Percentiles rank a stretch among this genome's conserved stretches.
phyloP scores from a whole-genome alignment of 371 early-diverging fungal genomes.

The Caulochytrium protostelioides region DNA sequence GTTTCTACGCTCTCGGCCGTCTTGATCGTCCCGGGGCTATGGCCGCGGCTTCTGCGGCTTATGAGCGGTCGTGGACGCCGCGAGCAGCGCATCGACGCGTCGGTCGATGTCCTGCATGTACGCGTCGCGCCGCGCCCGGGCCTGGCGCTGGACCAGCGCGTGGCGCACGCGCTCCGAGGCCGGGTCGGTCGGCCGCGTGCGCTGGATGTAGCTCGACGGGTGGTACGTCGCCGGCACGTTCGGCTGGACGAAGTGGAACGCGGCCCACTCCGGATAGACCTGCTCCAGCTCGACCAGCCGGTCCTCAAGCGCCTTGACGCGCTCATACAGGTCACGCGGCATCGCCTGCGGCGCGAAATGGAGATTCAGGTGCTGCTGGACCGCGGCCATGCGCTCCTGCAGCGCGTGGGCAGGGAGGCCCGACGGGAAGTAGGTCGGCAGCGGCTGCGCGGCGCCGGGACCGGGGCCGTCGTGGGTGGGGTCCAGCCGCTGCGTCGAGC shows the following conservation, averaged over 20 bases:
- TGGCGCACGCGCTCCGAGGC: no score
- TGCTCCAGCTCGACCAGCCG: constrained; percentile 41
- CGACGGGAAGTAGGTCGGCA: constrained; percentile 1
- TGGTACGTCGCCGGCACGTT: no score
- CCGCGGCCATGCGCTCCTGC: constrained; percentile 30
- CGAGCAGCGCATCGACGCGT: no score
- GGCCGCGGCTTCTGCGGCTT: no score
- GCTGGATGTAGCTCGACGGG: no score
- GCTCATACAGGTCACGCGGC: constrained; percentile 16
- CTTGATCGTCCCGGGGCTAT: no score
- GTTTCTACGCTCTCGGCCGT: no score
- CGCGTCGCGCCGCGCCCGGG: no score
- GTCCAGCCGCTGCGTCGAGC: constrained; percentile 16
- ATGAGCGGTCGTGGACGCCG: no score
- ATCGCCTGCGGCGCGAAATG: constrained; percentile 22
- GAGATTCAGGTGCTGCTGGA: constrained; percentile 44
- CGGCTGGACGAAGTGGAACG: constrained; percentile 35
- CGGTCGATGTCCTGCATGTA: no score
- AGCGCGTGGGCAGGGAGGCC: constrained; percentile 3
- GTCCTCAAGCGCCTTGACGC: constrained; percentile 44
- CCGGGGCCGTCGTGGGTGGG: not conserved
- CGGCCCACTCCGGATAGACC: constrained; percentile 47
- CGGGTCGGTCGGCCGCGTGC: no score
- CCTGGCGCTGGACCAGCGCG: no score
- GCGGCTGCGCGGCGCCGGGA: not conserved